Conservation (phyloP, 176 grass and related monocot species). For the Typha latifolia region DNA sequence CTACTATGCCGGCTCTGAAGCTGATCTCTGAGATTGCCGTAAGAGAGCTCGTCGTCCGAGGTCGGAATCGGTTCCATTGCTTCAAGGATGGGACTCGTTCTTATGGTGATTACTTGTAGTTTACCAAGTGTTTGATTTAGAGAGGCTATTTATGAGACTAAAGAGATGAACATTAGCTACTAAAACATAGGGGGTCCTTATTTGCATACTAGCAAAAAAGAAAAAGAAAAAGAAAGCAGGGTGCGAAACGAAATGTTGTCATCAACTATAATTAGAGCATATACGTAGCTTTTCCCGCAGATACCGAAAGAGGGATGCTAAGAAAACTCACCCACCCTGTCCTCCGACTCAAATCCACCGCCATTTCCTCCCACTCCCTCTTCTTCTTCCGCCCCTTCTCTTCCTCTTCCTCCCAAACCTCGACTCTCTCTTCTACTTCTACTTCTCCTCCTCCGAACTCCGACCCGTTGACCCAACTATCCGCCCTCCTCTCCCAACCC, state of each 20-base stretch:
- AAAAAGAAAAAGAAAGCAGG: too few relatives aligned
- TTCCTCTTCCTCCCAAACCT: not conserved
- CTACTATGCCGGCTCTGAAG: constrained; percentile 31
- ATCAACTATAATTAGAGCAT: too few relatives aligned
- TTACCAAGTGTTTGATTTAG: too few relatives aligned
- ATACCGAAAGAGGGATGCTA: too few relatives aligned
- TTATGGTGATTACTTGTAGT: constrained; percentile 22
- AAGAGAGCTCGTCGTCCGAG: constrained; percentile 28
- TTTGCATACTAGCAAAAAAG: too few relatives aligned
- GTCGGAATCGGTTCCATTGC: constrained; percentile 29
- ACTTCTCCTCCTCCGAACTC: not conserved
- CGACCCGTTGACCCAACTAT: not conserved
- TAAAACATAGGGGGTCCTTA: too few relatives aligned
- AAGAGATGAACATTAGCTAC: too few relatives aligned
- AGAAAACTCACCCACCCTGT: too few relatives aligned
- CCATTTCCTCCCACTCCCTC: not conserved
- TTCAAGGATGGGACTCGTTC: constrained; percentile 28
- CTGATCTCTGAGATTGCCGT: constrained; percentile 24
- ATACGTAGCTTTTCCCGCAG: too few relatives aligned
- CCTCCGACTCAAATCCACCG: not conserved
- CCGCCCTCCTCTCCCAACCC: constrained; percentile 5
- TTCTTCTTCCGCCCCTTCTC: not conserved
- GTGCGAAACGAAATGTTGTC: too few relatives aligned
- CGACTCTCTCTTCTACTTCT: not conserved
- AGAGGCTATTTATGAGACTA: too few relatives aligned